These are phyloP conservation scores for Suhomyces maxii DNA, from an alignment of 1,139 yeast species.

Conservation along the genomic window DNA sequence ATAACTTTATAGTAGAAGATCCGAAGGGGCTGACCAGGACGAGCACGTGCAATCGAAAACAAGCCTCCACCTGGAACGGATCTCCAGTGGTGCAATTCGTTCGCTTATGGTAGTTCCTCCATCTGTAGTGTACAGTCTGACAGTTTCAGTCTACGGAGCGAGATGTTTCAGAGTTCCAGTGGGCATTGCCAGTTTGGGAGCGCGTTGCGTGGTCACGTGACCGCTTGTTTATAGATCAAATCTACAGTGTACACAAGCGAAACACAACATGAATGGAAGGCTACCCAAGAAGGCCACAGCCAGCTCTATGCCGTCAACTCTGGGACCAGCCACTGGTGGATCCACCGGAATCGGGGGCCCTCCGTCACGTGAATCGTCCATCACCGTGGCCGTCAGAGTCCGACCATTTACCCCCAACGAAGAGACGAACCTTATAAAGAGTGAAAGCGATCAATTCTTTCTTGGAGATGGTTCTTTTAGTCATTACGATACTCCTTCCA, in stretches of 20 bases:
- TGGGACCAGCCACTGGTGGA: background rate
- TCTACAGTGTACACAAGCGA: background rate
- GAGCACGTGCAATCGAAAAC: too few relatives aligned
- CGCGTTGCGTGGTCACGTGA: background rate
- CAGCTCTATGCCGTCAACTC: background rate
- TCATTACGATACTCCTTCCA: constrained; percentile 13
- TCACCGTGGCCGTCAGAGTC: constrained; percentile 77
- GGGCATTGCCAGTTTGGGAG: too few relatives aligned
- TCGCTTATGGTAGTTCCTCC: too few relatives aligned
- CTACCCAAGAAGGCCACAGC: background rate
- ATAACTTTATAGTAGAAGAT: too few relatives aligned
- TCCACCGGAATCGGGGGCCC: background rate
- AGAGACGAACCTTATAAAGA: constrained; percentile 40
- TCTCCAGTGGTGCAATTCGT: too few relatives aligned
- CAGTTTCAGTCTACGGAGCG: too few relatives aligned
- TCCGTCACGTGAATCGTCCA: constrained; percentile 55
- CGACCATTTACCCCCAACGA: constrained; percentile 77
- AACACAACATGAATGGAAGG: background rate
- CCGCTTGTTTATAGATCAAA: background rate
- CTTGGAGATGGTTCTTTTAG: constrained; percentile 59
- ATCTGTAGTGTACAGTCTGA: too few relatives aligned
- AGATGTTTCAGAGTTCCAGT: too few relatives aligned
- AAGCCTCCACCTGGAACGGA: too few relatives aligned
- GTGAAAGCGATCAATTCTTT: constrained; percentile 41
- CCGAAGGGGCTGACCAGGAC: too few relatives aligned